Evolutionary conservation across 345 rosid genomes (phyloP).

Genomic region (Euphorbia tirucalli): DNA sequence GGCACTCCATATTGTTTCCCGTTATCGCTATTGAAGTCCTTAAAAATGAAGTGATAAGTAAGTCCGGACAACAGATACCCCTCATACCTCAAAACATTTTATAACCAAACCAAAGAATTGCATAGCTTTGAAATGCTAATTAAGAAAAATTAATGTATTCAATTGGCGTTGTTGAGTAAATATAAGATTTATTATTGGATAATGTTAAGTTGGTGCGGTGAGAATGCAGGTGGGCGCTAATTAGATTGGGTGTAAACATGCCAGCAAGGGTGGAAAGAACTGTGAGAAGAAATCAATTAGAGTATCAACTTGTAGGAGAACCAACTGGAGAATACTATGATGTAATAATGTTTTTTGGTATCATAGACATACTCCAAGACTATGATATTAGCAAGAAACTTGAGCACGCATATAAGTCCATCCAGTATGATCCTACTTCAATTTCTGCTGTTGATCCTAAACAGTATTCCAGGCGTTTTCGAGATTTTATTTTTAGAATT

Average conservation of each 20-base stretch:
- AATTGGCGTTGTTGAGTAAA: too few relatives aligned
- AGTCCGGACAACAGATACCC: too few relatives aligned
- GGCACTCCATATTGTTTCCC: too few relatives aligned
- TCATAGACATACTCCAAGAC: conserved; percentile 91
- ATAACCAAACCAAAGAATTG: too few relatives aligned
- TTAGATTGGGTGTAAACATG: conserved; percentile 72
- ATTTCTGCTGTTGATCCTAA: conserved; percentile 89
- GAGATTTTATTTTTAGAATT: conserved; percentile 68
- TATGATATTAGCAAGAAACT: too few relatives aligned
- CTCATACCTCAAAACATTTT: too few relatives aligned
- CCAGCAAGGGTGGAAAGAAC: conserved; percentile 80
- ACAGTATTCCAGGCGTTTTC: conserved; percentile 76
- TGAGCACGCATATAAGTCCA: conserved; percentile 84
- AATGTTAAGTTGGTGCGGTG: too few relatives aligned
- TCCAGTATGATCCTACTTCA: conserved; percentile 77
- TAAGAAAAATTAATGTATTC: too few relatives aligned
- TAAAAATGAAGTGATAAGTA: too few relatives aligned
- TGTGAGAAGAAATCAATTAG: conserved; percentile 45
- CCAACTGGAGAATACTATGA: conserved; percentile 77
- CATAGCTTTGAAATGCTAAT: too few relatives aligned
- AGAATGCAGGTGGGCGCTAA: conserved; percentile 73
- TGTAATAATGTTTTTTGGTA: conserved; percentile 76
- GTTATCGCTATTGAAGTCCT: too few relatives aligned
- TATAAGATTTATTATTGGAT: too few relatives aligned
- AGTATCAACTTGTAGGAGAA: conserved; percentile 66